Conservation (phyloP, 495 filamentous ascomycete genomes). For the Penicillium malachiteum region DNA sequence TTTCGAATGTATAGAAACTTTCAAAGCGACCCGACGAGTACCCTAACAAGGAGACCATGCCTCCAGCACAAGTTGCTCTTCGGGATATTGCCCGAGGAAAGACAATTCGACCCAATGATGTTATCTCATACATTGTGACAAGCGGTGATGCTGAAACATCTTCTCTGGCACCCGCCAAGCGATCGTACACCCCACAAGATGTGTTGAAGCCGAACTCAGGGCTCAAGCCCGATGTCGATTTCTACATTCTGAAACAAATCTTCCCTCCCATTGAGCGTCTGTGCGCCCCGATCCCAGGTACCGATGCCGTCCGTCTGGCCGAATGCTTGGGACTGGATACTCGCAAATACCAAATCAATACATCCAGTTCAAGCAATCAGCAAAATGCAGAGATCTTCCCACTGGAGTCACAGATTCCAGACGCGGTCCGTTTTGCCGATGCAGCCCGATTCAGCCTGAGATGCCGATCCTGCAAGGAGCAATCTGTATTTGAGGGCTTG, state of each 20-base stretch:
- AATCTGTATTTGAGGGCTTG: conserved; percentile 74
- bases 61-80: conserved; percentile 94
- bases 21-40: conserved; percentile 93
- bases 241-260: conserved; percentile 97
- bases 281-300: conserved; percentile 91
- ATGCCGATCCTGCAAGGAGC: conserved; percentile 75
- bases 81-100: conserved; percentile 85
- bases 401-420: conserved; percentile 90
- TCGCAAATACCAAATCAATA: conserved; percentile 76
- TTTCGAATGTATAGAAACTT: conserved; percentile 58
- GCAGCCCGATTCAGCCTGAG: conserved; percentile 70
- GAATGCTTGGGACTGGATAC: conserved; percentile 92
- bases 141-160: conserved; percentile 66
- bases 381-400: conserved; percentile 68
- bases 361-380: conserved; percentile 51
- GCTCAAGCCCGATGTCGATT: conserved; percentile 85
- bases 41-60: conserved; percentile 89
- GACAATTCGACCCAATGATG: conserved; percentile 83
- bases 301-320: conserved; percentile 81
- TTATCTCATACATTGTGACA: conserved; percentile 93
- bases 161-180: conserved; percentile 72
- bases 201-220: conserved; percentile 71
- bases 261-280: conserved; percentile 98
- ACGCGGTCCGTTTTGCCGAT: conserved; percentile 76
- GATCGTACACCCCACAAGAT: conserved; percentile 83